Conservation (phyloP, 2,329 filamentous ascomycete genomes). For the Penicillium fuscoglaucum region DNA sequence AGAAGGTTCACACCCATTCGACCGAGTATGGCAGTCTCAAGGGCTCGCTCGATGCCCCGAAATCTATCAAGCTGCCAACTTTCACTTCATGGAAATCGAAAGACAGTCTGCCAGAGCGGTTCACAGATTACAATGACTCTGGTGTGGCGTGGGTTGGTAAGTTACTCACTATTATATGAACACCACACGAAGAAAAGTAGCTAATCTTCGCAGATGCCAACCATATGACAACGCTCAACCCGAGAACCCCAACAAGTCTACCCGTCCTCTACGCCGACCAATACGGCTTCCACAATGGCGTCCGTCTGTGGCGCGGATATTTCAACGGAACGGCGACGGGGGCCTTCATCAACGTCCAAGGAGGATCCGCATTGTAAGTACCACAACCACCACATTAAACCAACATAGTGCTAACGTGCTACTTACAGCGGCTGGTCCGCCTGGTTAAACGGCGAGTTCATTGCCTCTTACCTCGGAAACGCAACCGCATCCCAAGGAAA, state of each 20-base stretch:
- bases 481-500: conserved; percentile 24
- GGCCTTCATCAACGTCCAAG: conserved; percentile 53
- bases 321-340: conserved; percentile 41
- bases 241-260: conserved; percentile 44
- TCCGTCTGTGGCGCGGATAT: conserved; percentile 48
- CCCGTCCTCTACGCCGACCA: conserved; percentile 51
- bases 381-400: neutral
- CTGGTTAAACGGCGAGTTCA: conserved; percentile 58
- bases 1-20: conserved; percentile 31
- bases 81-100: conserved; percentile 43
- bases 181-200: too few species aligned
- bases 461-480: conserved; percentile 57
- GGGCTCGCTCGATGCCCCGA: conserved; percentile 33
- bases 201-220: conserved; percentile 35
- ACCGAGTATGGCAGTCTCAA: conserved; percentile 44
- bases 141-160: conserved; percentile 37
- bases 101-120: conserved; percentile 48
- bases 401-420: neutral
- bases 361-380: conserved; percentile 52
- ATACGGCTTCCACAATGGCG: conserved; percentile 49
- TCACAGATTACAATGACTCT: conserved; percentile 46
- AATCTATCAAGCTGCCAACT: conserved; percentile 33
- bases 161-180: conserved; percentile 7
- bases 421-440: conserved; percentile 54
- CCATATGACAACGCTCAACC: conserved; percentile 45